Evolutionary conservation across 1,139 yeast genomes (phyloP).

Genomic region (Scheffersomyces parashehatae): DNA sequence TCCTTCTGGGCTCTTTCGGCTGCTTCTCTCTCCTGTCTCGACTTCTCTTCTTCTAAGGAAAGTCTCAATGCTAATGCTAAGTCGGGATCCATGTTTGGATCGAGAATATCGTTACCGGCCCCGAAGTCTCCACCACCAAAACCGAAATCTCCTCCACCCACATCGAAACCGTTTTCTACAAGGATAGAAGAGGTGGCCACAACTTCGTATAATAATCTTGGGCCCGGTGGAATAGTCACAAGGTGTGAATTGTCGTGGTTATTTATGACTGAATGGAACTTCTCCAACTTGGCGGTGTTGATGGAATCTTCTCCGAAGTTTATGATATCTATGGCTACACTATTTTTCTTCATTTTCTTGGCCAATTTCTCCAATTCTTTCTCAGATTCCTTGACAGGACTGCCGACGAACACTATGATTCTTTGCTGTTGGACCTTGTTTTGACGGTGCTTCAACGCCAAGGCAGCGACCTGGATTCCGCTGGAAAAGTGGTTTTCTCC

Average conservation of each 20-base stretch:
- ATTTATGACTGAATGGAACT: conserved; percentile 73
- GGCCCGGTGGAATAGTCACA: conserved; percentile 87
- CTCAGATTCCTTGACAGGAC: conserved; percentile 73
- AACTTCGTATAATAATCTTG: conserved; percentile 73
- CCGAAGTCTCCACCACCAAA: conserved; percentile 47
- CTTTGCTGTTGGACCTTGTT: conserved; percentile 91
- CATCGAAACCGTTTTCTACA: conserved; percentile 54
- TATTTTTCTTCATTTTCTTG: conserved; percentile 90
- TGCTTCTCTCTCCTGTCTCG: conserved; percentile 68
- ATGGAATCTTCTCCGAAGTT: conserved; percentile 87
- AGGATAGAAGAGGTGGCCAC: conserved; percentile 71
- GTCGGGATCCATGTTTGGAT: conserved; percentile 95
- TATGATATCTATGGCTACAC: conserved; percentile 84
- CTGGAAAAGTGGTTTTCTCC: conserved; percentile 74
- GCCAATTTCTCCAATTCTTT: conserved; percentile 82
- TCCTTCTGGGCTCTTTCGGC: conserved; percentile 38
- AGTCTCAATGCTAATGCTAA: conserved; percentile 89
- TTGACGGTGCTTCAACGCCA: conserved; percentile 95
- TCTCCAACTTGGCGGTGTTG: conserved; percentile 79
- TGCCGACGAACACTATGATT: conserved; percentile 85
- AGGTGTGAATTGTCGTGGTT: conserved; percentile 82
- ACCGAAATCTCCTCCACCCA: conserved; percentile 38
- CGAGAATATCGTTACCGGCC: conserved; percentile 65
- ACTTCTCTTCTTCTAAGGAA: conserved; percentile 79
- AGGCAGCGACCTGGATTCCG: conserved; percentile 94